phyloP scores from a whole-genome alignment of 2,329 filamentous ascomycete genomes.

The Aaosphaeria pasadenensis region DNA sequence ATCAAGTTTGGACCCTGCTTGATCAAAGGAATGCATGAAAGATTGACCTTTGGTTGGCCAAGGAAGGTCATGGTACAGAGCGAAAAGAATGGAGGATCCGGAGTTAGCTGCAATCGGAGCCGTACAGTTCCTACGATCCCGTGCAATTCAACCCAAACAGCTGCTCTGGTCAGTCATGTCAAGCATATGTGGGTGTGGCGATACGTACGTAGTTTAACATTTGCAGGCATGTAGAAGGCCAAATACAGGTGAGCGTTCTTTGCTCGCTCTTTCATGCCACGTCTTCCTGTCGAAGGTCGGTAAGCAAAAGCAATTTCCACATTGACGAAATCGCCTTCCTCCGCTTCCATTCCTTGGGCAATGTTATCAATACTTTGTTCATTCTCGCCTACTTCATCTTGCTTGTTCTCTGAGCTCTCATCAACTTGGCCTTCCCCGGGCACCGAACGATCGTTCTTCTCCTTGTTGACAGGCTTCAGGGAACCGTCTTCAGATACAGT shows the following conservation, averaged over 20 bases:
- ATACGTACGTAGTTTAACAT: conserved; percentile 50
- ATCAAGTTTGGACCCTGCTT: conserved; percentile 70
- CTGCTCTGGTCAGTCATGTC: conserved; percentile 19
- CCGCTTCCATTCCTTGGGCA: conserved; percentile 66
- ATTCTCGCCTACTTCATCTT: conserved; percentile 17
- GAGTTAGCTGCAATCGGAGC: conserved; percentile 67
- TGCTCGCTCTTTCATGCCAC: conserved; percentile 59
- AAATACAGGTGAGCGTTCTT: conserved; percentile 72
- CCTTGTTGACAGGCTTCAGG: conserved; percentile 46
- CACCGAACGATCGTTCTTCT: conserved; percentile 51
- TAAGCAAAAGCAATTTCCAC: conserved; percentile 74
- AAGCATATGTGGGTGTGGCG: not conserved
- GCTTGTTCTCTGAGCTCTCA: conserved; percentile 31
- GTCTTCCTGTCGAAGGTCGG: conserved; percentile 59
- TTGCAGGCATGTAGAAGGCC: conserved; percentile 65
- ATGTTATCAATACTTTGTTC: conserved; percentile 35
- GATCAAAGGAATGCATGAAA: conserved; percentile 68
- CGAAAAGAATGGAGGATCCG: conserved; percentile 75
- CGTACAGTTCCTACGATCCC: conserved; percentile 70
- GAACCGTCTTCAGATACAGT: conserved; percentile 60
- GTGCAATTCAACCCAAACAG: conserved; percentile 73
- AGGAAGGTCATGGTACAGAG: conserved; percentile 72
- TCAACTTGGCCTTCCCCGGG: conserved; percentile 42
- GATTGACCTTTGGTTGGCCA: conserved; percentile 69
- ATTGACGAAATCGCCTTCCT: conserved; percentile 76